Evolutionary conservation across 2,329 filamentous ascomycete species (phyloP).

Genomic region (Byssochlamys sp.): DNA sequence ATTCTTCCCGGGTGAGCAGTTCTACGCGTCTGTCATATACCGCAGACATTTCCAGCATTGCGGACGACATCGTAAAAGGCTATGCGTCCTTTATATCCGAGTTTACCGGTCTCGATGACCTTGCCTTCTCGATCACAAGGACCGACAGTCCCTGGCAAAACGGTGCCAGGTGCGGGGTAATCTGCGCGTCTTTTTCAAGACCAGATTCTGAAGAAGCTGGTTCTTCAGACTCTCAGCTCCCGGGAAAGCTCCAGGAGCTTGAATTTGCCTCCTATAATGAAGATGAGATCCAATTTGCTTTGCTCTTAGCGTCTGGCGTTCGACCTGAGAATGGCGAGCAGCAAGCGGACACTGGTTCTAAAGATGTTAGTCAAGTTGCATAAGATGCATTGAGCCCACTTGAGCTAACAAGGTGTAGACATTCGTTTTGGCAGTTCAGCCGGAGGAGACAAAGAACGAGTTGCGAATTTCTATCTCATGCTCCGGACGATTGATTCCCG

Average conservation of each 20-base stretch:
- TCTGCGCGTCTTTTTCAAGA: conserved; percentile 8
- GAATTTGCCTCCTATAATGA: conserved; percentile 5
- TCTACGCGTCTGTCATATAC: conserved; percentile 7
- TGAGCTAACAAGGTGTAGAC: conserved; percentile 8
- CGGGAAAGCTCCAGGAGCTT: conserved; percentile 7
- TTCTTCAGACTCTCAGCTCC: background rate
- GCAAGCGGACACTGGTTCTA: background rate
- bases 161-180: conserved; percentile 2
- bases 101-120: conserved; percentile 18
- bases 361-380: conserved; percentile 7
- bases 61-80: conserved; percentile 10
- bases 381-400: background rate
- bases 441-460: background rate
- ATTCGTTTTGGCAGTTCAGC: conserved; percentile 10
- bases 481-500: conserved; percentile 11
- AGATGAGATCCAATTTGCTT: conserved; percentile 14
- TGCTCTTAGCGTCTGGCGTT: conserved; percentile 9
- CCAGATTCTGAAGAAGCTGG: background rate
- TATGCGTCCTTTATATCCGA: conserved; percentile 17
- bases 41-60: conserved; percentile 5
- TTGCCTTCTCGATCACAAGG: conserved; percentile 13
- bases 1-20: conserved; percentile 6
- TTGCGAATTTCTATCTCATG: conserved; percentile 12
- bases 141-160: conserved; percentile 3
- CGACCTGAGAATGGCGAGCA: conserved; percentile 11